Evolutionary conservation across 2,329 filamentous ascomycete genomes (phyloP).

Genomic region (Paecilomyces variotii): DNA sequence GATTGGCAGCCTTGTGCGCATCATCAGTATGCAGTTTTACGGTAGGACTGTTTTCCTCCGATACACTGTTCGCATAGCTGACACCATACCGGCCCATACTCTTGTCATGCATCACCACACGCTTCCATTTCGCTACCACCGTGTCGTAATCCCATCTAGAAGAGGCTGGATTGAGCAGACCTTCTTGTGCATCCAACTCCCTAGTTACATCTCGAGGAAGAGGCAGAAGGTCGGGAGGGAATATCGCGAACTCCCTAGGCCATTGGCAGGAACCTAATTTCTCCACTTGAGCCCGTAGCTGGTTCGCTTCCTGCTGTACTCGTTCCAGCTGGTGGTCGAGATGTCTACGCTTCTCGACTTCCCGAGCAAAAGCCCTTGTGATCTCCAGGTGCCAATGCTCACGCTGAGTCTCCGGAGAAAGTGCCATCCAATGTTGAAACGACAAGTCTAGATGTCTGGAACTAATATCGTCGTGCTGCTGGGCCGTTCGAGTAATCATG

Average conservation of each 20-base stretch:
- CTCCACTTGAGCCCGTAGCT: slow-evolving; percentile 41
- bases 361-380: slow-evolving; percentile 38
- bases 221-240: slow-evolving; percentile 38
- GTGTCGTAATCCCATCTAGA: slow-evolving; percentile 41
- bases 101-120: slow-evolving; percentile 39
- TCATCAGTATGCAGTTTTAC: slow-evolving; percentile 8
- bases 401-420: slow-evolving; percentile 48
- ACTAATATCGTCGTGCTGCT: slow-evolving; percentile 59
- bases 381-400: slow-evolving; percentile 42
- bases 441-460: slow-evolving; percentile 68
- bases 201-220: slow-evolving; percentile 30
- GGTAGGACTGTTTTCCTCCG: slow-evolving; percentile 11
- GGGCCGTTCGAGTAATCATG: slow-evolving; percentile 42
- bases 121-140: slow-evolving; percentile 41
- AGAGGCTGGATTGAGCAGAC: slow-evolving; percentile 26
- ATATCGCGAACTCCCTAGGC: slow-evolving; percentile 42
- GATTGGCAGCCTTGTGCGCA: slow-evolving; percentile 1
- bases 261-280: slow-evolving; percentile 39
- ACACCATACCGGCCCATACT: slow-evolving; percentile 33
- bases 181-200: slow-evolving; percentile 28
- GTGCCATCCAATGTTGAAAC: slow-evolving; percentile 65
- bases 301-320: slow-evolving; percentile 41
- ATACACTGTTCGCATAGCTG: slow-evolving; percentile 13
- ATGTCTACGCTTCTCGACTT: slow-evolving; percentile 36
- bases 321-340: slow-evolving; percentile 36